Percentiles rank a stretch among this genome's conserved stretches.
Evolutionary conservation across 768 basidiomycete genomes (phyloP).

Genomic region (Leccinum disarticulatum): DNA sequence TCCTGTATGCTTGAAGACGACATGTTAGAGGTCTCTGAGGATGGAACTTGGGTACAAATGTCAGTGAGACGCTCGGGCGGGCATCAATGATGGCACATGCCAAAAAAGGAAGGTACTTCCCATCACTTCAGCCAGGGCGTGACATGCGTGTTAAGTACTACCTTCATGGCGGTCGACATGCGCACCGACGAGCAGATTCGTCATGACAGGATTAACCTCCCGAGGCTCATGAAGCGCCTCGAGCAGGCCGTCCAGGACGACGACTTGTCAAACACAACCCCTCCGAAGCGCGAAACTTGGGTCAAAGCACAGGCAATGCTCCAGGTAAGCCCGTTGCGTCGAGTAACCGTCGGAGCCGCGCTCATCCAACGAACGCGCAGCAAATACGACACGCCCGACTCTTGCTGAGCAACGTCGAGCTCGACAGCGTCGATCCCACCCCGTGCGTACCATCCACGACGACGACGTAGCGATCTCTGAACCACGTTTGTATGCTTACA

Average conservation of each 20-base stretch:
- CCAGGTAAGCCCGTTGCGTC: slow-evolving; percentile 43
- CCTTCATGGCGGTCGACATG: slow-evolving; percentile 14
- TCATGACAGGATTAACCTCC: slow-evolving; percentile 71
- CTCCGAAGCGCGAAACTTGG: slow-evolving; percentile 41
- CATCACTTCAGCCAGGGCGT: slow-evolving; percentile 5
- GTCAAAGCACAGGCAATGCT: slow-evolving; percentile 53
- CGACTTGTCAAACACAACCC: slow-evolving; percentile 34
- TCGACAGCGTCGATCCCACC: slow-evolving; percentile 43
- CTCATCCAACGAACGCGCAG: slow-evolving; percentile 21
- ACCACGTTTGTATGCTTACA: slow-evolving; percentile 18
- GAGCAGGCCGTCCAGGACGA: slow-evolving; percentile 49
- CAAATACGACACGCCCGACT: slow-evolving; percentile 54
- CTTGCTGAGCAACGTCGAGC: slow-evolving; percentile 58
- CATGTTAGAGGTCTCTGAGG: slow-evolving; percentile 13
- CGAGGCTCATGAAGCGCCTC: slow-evolving; percentile 57
- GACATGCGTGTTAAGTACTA: too few species aligned
- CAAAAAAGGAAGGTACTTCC: slow-evolving; percentile 26
- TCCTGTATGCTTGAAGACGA: slow-evolving; percentile 21
- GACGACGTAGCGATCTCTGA: not conserved
- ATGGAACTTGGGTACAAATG: not conserved
- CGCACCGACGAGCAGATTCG: slow-evolving; percentile 30
- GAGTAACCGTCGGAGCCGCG: not conserved
- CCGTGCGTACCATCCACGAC: slow-evolving; percentile 37
- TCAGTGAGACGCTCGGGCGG: slow-evolving; percentile 6
- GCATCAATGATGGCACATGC: slow-evolving; percentile 14